Percentiles rank a stretch among this genome's conserved stretches.
Conservation (phyloP, 2,329 filamentous ascomycete genomes). For the Onygenales sp. region DNA sequence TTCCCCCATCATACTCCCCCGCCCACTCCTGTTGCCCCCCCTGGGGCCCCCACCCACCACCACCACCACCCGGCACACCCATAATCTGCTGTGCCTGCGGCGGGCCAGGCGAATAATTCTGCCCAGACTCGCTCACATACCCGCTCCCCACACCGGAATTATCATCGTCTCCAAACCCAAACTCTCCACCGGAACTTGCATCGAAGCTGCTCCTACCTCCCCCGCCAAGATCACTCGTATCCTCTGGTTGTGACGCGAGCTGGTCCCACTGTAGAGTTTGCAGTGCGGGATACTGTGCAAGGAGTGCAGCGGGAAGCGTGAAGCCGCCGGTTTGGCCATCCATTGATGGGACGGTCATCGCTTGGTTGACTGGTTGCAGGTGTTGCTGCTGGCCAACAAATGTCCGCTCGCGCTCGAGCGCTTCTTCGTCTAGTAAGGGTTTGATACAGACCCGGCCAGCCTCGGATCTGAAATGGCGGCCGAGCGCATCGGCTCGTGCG, state of each 20-base stretch:
- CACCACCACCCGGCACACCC: slow-evolving; percentile 18
- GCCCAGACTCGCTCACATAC: slow-evolving; percentile 23
- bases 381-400: slow-evolving; percentile 61
- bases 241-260: slow-evolving; percentile 51
- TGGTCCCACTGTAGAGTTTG: slow-evolving; percentile 84
- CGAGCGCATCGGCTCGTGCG: slow-evolving; percentile 87
- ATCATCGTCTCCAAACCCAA: slow-evolving; percentile 32
- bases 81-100: slow-evolving; percentile 18
- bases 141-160: slow-evolving; percentile 28
- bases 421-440: slow-evolving; percentile 91
- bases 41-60: slow-evolving; percentile 6
- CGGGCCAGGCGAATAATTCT: slow-evolving; percentile 17
- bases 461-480: slow-evolving; percentile 89
- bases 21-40: slow-evolving; percentile 4
- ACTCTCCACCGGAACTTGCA: slow-evolving; percentile 35
- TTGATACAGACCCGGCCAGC: slow-evolving; percentile 95
- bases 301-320: slow-evolving; percentile 71
- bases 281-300: slow-evolving; percentile 89
- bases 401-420: slow-evolving; percentile 65
- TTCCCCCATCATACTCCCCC: slow-evolving; percentile 5
- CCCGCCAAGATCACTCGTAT: slow-evolving; percentile 52
- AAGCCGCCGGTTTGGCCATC: slow-evolving; percentile 52
- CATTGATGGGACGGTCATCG: slow-evolving; percentile 52
- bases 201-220: slow-evolving; percentile 36
- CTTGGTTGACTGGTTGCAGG: slow-evolving; percentile 46